phyloP scores from a whole-genome alignment of 73 alveolate genomes.

The Paramecium caudatum region DNA sequence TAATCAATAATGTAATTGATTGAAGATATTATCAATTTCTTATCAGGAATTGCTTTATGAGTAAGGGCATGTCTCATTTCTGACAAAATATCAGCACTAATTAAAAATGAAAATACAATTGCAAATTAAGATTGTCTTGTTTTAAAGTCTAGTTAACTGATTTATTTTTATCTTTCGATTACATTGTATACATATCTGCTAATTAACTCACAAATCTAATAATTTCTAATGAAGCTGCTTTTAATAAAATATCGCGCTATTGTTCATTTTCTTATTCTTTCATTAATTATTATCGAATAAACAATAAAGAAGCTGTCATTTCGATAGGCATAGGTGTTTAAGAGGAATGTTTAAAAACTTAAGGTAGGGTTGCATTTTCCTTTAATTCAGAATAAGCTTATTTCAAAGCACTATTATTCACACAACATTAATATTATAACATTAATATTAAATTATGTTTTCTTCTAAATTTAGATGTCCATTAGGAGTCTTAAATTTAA shows the following conservation, averaged over 20 bases:
- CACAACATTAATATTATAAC: slow-evolving; percentile 61
- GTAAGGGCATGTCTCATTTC: slow-evolving; percentile 67
- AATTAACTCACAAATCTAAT: slow-evolving; percentile 51
- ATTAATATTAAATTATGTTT: background rate
- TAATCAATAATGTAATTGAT: slow-evolving; percentile 5
- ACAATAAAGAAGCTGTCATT: slow-evolving; percentile 57
- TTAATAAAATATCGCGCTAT: background rate
- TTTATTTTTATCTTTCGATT: slow-evolving; percentile 48
- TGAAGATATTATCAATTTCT: background rate
- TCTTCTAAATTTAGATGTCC: too few species aligned
- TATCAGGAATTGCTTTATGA: slow-evolving; percentile 54
- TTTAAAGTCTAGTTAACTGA: background rate
- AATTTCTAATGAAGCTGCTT: slow-evolving; percentile 60
- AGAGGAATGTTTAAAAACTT: slow-evolving; percentile 18
- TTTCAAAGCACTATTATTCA: slow-evolving; percentile 8
- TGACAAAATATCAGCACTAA: slow-evolving; percentile 56
- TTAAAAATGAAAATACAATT: background rate
- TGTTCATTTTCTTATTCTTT: slow-evolving; percentile 9
- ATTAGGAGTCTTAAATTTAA: too few species aligned
- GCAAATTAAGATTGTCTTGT: background rate
- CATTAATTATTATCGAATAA: background rate
- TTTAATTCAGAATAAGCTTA: background rate
- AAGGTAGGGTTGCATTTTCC: background rate
- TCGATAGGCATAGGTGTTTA: slow-evolving; percentile 53
- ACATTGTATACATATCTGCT: slow-evolving; percentile 4